These are phyloP conservation scores for Fusarium buxicola DNA, from an alignment of 2,329 filamentous ascomycete genomes.

Conservation along the genomic window DNA sequence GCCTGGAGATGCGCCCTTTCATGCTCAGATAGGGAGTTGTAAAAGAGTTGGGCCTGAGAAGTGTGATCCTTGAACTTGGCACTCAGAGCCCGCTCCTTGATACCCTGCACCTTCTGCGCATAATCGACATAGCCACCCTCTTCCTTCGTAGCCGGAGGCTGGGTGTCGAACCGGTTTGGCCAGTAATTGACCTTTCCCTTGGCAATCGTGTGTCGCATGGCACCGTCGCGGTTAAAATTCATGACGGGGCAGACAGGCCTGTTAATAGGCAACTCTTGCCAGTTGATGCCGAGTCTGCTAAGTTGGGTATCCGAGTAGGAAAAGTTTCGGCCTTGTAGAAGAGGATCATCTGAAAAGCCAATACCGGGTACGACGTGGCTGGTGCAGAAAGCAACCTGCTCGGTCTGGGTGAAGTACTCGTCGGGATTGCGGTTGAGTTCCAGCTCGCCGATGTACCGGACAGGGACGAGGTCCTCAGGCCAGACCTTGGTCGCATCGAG, in stretches of 20 bases:
- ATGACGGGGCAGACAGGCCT: constrained; percentile 79
- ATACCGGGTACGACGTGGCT: constrained; percentile 83
- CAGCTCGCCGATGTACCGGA: constrained; percentile 82
- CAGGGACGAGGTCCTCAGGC: constrained; percentile 81
- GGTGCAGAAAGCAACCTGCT: constrained; percentile 87
- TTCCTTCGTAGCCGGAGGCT: constrained; percentile 70
- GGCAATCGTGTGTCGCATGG: constrained; percentile 77
- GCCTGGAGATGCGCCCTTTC: constrained; percentile 80
- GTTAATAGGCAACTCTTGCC: constrained; percentile 82
- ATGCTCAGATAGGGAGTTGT: constrained; percentile 76
- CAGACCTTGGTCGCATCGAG: constrained; percentile 88
- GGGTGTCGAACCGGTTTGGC: constrained; percentile 69
- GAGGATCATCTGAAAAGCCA: constrained; percentile 80
- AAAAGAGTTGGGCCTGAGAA: constrained; percentile 84
- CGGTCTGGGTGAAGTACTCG: constrained; percentile 84
- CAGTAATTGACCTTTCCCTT: constrained; percentile 75
- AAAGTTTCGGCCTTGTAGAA: constrained; percentile 79
- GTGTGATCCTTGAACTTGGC: constrained; percentile 83
- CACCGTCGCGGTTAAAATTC: constrained; percentile 82
- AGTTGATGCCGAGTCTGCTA: constrained; percentile 77
- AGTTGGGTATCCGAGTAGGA: constrained; percentile 76
- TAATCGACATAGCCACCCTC: constrained; percentile 79
- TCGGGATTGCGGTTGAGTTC: constrained; percentile 84
- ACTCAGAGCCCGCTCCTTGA: constrained; percentile 76
- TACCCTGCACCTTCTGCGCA: constrained; percentile 70